phyloP scores from a whole-genome alignment of 2,329 filamentous ascomycete genomes.

The Penicillium digitatum region DNA sequence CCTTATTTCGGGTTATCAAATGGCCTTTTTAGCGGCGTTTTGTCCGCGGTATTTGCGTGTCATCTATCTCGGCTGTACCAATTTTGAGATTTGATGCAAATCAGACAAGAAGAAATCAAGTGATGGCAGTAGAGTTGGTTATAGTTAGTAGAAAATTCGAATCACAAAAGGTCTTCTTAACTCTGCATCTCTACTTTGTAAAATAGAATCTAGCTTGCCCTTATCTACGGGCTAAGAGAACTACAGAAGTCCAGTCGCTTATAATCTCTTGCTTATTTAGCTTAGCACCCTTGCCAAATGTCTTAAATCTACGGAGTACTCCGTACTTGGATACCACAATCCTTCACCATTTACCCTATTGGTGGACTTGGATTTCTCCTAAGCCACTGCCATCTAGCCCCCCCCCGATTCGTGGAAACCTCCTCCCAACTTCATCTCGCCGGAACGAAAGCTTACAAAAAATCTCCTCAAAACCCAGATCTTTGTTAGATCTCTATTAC shows the following conservation, averaged over 20 bases:
- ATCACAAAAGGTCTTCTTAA: too few species aligned
- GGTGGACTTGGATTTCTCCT: slow-evolving; percentile 28
- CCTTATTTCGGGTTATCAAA: too few species aligned
- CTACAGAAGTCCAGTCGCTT: neutral
- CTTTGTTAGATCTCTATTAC: slow-evolving; percentile 24
- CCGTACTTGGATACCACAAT: neutral
- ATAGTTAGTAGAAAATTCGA: too few species aligned
- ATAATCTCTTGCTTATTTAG: neutral
- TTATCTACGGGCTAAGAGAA: neutral
- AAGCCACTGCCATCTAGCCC: neutral
- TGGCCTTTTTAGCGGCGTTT: too few species aligned
- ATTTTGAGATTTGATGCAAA: too few species aligned
- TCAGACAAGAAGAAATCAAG: too few species aligned
- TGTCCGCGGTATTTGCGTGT: too few species aligned
- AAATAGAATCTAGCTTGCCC: neutral
- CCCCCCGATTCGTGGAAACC: slow-evolving; percentile 32
- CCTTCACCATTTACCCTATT: slow-evolving; percentile 20
- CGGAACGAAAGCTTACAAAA: slow-evolving; percentile 16
- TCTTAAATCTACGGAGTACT: neutral
- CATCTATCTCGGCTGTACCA: too few species aligned
- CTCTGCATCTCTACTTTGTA: neutral
- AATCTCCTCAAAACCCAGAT: slow-evolving; percentile 35
- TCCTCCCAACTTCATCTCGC: slow-evolving; percentile 5
- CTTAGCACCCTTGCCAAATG: neutral
- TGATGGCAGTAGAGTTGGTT: too few species aligned